These are phyloP conservation scores for Carnegiea gigantea DNA, from an alignment of 179 eudicot genomes.

Conservation along the genomic window DNA sequence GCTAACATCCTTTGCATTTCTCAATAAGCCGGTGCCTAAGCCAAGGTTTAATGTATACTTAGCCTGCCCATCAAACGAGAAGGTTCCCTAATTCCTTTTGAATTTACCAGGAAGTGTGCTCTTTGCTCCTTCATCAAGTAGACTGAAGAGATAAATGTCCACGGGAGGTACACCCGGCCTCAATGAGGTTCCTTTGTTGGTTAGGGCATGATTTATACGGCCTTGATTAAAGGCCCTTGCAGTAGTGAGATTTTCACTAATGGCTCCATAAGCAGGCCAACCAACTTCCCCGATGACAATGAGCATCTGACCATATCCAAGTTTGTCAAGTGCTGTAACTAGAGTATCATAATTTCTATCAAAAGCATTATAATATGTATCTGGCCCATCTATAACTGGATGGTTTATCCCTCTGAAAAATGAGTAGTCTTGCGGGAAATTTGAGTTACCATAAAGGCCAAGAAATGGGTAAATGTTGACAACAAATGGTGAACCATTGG, in stretches of 20 bases:
- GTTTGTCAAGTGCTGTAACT: constrained; percentile 60
- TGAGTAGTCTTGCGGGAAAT: constrained; percentile 60
- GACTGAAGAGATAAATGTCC: constrained; percentile 75
- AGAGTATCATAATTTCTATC: constrained; percentile 83
- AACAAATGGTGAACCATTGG: constrained; percentile 74
- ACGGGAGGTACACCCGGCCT: constrained; percentile 64
- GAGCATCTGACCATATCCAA: constrained; percentile 75
- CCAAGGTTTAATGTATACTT: constrained; percentile 73
- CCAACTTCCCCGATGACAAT: constrained; percentile 80
- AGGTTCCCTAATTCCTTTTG: constrained; percentile 89
- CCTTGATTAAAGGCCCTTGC: constrained; percentile 94
- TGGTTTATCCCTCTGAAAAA: constrained; percentile 75
- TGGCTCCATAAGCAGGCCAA: no score
- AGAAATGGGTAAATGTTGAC: constrained; percentile 31
- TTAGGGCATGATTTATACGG: constrained; percentile 55
- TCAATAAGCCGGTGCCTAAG: constrained; percentile 47
- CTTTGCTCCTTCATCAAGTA: constrained; percentile 81
- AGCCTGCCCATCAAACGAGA: constrained; percentile 87
- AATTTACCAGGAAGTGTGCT: constrained; percentile 81
- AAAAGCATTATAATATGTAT: constrained; percentile 72
- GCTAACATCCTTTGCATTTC: constrained; percentile 59
- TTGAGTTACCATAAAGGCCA: no score
- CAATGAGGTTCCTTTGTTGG: constrained; percentile 70
- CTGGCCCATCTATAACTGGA: constrained; percentile 68
- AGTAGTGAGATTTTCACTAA: constrained; percentile 65